These are phyloP conservation scores for Neoboletus subvelutipes DNA, from an alignment of 768 basidiomycete species.

Conservation along the genomic window DNA sequence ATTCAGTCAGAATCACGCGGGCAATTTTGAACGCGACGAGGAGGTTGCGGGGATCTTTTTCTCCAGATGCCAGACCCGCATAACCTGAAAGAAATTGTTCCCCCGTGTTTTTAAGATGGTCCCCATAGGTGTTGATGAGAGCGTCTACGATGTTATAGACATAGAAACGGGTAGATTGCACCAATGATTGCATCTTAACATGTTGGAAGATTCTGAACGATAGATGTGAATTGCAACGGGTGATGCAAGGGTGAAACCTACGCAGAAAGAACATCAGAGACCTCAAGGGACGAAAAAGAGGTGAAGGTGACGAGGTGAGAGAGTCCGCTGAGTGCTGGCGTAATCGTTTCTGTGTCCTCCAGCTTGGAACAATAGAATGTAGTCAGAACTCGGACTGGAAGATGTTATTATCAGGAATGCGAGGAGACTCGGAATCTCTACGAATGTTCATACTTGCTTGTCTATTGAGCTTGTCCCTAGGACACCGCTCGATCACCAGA, in stretches of 20 bases:
- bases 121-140: constrained; percentile 34
- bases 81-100: constrained; percentile 75
- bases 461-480: constrained; percentile 63
- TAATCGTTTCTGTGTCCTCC: constrained; percentile 80
- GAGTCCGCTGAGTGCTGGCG: constrained; percentile 79
- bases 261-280: constrained; percentile 57
- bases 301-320: constrained; percentile 61
- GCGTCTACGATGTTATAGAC: constrained; percentile 83
- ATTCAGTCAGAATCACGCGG: constrained; percentile 83
- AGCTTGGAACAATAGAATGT: constrained; percentile 85
- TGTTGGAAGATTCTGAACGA: constrained; percentile 64
- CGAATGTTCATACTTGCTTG: constrained; percentile 66
- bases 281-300: constrained; percentile 64
- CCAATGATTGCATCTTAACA: constrained; percentile 78
- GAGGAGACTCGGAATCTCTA: neutral
- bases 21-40: constrained; percentile 87
- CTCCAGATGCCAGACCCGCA: constrained; percentile 81
- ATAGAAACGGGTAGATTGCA: constrained; percentile 76
- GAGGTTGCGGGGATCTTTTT: constrained; percentile 96
- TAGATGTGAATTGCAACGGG: neutral
- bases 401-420: constrained; percentile 1
- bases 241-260: constrained; percentile 35
- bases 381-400: constrained; percentile 74
- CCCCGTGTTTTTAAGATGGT: constrained; percentile 72
- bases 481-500: constrained; percentile 59